A percentile compares a stretch with the other conserved stretches of the same genome.
Conservation (phyloP, 164 flowering plant genomes). For the Nymphaea colorata region DNA sequence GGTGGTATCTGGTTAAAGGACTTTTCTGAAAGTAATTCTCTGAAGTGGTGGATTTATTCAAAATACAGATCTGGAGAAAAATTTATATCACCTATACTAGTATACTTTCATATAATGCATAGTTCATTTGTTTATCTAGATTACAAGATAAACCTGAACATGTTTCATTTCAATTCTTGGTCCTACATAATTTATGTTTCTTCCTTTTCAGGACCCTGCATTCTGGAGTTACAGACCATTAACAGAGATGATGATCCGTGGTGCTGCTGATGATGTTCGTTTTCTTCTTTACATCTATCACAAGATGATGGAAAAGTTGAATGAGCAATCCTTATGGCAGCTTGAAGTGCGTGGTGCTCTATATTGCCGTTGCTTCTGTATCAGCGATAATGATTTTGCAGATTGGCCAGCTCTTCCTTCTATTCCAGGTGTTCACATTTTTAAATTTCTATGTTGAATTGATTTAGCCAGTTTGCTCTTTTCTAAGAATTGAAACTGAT, state of each 20-base stretch:
- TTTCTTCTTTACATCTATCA: slow-evolving; percentile 78
- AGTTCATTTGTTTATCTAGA: neutral
- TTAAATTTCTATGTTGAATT: slow-evolving; percentile 3
- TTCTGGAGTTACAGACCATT: slow-evolving; percentile 90
- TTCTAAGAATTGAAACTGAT: neutral
- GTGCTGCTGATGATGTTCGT: slow-evolving; percentile 97
- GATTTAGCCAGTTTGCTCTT: neutral
- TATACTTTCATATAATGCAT: no score
- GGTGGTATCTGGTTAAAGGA: no score
- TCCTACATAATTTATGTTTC: no score
- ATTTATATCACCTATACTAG: no score
- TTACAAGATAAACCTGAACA: neutral
- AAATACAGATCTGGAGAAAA: no score
- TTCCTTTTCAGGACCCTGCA: slow-evolving; percentile 56
- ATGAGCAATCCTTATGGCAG: slow-evolving; percentile 56
- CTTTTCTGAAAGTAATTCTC: no score
- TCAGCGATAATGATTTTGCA: slow-evolving; percentile 47
- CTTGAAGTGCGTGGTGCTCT: slow-evolving; percentile 77
- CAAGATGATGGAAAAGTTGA: slow-evolving; percentile 75
- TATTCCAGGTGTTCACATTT: slow-evolving; percentile 51
- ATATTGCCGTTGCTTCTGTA: slow-evolving; percentile 88
- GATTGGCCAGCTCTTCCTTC: slow-evolving; percentile 80
- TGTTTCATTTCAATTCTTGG: no score
- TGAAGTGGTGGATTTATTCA: no score
- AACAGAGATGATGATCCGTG: slow-evolving; percentile 78